Percentiles rank a stretch among this genome's conserved stretches.
Conservation (phyloP, 1,284 basidiomycete species). For the Ganoderma sinense region DNA sequence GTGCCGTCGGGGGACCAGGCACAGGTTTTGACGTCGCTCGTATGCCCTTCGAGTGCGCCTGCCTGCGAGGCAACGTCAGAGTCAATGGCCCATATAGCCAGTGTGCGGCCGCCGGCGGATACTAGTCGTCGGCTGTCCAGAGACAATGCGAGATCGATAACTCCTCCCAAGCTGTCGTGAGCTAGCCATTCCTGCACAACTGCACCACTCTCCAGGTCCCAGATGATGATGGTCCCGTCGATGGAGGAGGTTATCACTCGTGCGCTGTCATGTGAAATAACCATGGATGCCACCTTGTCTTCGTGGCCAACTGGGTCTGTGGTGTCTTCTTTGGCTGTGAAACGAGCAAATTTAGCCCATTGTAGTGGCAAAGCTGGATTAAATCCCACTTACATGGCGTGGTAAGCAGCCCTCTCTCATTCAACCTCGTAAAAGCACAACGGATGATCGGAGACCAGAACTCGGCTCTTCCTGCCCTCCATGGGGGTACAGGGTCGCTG, state of each 20-base stretch:
- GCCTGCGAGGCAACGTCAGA: not conserved
- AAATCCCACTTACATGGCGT: too few relatives aligned
- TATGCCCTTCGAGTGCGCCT: not conserved
- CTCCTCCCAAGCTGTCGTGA: not conserved
- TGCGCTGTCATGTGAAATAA: not conserved
- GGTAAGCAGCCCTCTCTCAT: too few relatives aligned
- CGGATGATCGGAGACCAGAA: too few relatives aligned
- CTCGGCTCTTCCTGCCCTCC: too few relatives aligned
- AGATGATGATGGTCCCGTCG: not conserved
- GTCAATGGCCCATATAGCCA: not conserved
- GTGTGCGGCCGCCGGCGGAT: not conserved
- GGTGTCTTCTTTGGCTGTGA: not conserved
- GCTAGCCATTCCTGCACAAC: not conserved
- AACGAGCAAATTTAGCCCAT: too few relatives aligned
- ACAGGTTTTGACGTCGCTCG: not conserved
- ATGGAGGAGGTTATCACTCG: not conserved
- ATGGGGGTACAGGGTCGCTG: too few relatives aligned
- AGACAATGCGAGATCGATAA: not conserved
- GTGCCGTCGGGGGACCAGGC: conserved; percentile 1
- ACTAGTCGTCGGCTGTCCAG: too few relatives aligned
- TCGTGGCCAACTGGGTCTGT: not conserved
- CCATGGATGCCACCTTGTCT: not conserved
- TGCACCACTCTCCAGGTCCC: not conserved
- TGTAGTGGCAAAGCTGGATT: too few relatives aligned
- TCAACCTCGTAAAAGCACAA: too few relatives aligned